Evolutionary conservation across 768 basidiomycete species (phyloP).

Genomic region (Psilocybe cyanescens): DNA sequence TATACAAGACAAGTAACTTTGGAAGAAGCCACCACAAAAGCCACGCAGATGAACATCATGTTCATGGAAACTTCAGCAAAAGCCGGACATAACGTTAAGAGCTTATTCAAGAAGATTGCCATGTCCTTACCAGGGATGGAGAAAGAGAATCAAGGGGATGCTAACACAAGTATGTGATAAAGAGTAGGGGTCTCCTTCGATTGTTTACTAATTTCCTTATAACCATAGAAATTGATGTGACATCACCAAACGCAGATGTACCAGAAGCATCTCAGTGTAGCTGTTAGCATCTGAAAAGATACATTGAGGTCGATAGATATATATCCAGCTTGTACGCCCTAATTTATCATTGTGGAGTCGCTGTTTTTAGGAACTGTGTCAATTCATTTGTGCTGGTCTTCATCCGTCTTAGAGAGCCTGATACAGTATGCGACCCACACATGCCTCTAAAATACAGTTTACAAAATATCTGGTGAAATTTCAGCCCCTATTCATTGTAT

Average conservation of each 20-base stretch:
- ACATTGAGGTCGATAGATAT: slow-evolving; percentile 16
- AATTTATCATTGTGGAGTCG: slow-evolving; percentile 17
- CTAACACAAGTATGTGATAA: slow-evolving; percentile 51
- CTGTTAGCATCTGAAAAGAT: slow-evolving; percentile 51
- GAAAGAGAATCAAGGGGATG: slow-evolving; percentile 67
- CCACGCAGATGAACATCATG: slow-evolving; percentile 91
- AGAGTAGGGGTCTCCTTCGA: slow-evolving; percentile 9
- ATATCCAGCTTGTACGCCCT: slow-evolving; percentile 21
- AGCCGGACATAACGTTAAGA: slow-evolving; percentile 99
- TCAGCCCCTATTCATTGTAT: slow-evolving; percentile 93
- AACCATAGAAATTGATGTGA: slow-evolving; percentile 87
- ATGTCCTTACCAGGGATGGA: slow-evolving; percentile 98
- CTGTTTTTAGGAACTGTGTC: neutral
- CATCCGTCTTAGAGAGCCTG: neutral
- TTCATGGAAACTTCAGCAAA: slow-evolving; percentile 99
- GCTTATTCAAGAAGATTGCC: slow-evolving; percentile 98
- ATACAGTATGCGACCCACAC: neutral
- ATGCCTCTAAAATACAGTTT: neutral
- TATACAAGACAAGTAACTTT: slow-evolving; percentile 92
- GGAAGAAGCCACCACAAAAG: slow-evolving; percentile 93
- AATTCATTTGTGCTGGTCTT: neutral
- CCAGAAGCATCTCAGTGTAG: slow-evolving; percentile 89
- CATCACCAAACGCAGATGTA: slow-evolving; percentile 67
- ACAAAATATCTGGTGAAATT: neutral
- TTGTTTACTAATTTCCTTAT: slow-evolving; percentile 9